Conservation (phyloP, 1,139 yeast genomes). For the Arxiozyma slooffiae region DNA sequence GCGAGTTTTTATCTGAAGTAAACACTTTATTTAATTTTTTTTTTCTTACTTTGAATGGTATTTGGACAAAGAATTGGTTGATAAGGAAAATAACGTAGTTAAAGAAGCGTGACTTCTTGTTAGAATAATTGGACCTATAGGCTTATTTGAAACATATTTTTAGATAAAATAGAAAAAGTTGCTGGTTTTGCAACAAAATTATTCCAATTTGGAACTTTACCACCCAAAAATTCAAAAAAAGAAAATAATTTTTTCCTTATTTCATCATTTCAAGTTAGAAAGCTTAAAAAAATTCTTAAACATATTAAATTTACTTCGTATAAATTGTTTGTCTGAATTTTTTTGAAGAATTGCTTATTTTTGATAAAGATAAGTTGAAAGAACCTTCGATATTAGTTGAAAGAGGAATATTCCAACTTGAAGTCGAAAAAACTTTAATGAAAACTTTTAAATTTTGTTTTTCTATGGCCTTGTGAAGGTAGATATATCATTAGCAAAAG, state of each 20-base stretch:
- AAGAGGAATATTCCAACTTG: conserved; percentile 21
- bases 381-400: conserved; percentile 27
- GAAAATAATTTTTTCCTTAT: conserved; percentile 48
- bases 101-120: conserved; percentile 50
- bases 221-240: conserved; percentile 73
- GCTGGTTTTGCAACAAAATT: conserved; percentile 45
- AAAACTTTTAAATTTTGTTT: conserved; percentile 45
- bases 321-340: conserved; percentile 27
- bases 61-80: too few relatives aligned
- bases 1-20: neutral
- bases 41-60: conserved; percentile 14
- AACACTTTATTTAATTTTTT: neutral
- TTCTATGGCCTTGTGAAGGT: conserved; percentile 95
- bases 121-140: conserved; percentile 43
- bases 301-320: conserved; percentile 30
- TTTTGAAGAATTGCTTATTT: conserved; percentile 24
- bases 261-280: conserved; percentile 21
- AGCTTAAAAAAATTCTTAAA: conserved; percentile 26
- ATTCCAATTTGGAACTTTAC: conserved; percentile 62
- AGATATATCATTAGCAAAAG: conserved; percentile 74
- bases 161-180: conserved; percentile 45
- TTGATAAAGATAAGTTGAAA: conserved; percentile 24
- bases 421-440: conserved; percentile 26
- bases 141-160: conserved; percentile 44
- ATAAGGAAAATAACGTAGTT: conserved; percentile 50